phyloP scores from a whole-genome alignment of 2,329 filamentous ascomycete genomes.

The Curvularia spicifera region DNA sequence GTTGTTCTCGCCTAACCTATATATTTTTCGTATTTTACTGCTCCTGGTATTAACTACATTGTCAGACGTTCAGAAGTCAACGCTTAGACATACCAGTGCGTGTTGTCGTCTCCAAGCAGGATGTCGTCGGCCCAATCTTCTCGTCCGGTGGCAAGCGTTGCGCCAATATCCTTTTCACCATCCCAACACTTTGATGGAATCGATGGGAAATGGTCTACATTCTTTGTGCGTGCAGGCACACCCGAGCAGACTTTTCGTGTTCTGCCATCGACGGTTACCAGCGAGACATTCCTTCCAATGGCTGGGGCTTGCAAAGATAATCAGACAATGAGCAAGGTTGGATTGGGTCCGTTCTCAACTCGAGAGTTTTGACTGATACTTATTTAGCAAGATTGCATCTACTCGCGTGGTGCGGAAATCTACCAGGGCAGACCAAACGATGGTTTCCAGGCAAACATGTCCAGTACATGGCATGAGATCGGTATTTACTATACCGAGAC shows the following conservation, averaged over 20 bases:
- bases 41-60: neutral
- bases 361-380: neutral
- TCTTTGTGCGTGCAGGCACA: slow-evolving; percentile 36
- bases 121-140: neutral
- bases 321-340: slow-evolving; percentile 1
- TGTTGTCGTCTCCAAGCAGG: neutral
- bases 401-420: slow-evolving; percentile 19
- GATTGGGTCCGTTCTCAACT: too few relatives aligned
- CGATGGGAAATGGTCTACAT: slow-evolving; percentile 36
- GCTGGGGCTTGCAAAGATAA: slow-evolving; percentile 14
- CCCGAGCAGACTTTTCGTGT: slow-evolving; percentile 40
- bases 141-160: neutral
- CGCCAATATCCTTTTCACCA: neutral
- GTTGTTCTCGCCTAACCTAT: neutral
- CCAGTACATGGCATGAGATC: slow-evolving; percentile 26
- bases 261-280: slow-evolving; percentile 23
- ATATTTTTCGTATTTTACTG: neutral
- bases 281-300: slow-evolving; percentile 23
- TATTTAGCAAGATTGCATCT: neutral
- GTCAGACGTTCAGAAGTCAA: neutral
- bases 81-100: neutral
- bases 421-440: slow-evolving; percentile 19
- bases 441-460: slow-evolving; percentile 21
- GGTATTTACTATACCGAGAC: slow-evolving; percentile 20
- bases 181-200: slow-evolving; percentile 9